Evolutionary conservation across 345 rosid species (phyloP), one percentile per base, ranked within the genome.

Genomic region (Syzygium jambos): DNA sequence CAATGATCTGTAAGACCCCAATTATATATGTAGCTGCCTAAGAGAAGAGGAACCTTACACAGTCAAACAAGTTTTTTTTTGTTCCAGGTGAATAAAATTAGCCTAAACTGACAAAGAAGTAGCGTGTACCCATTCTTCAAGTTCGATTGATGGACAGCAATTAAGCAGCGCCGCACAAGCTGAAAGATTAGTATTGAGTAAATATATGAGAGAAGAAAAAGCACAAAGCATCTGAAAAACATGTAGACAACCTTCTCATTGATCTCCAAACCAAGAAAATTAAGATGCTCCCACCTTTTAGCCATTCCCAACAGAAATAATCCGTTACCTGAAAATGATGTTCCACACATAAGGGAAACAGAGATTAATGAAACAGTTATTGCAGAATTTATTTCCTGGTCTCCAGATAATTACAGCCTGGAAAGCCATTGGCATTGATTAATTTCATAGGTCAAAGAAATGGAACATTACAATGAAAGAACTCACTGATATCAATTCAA

Each of bases 201-300:
- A 53, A 88, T 56, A 83, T 82, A 80, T 63, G 78, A 84, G 85
- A 87, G 73, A 85, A 86, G 55, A 52, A n/a, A 15, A 84, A 84
- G 53, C 65, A 84, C 78, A 85, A 57, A 77, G 34, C 52, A 54
- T 29, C 63, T 51, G 43, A 78, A 43, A 78, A 29, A 84, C 85
- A 88, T 86, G 61, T 55, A 83, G 11, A 73, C 85, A 51, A 94
- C 97, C 96, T 93, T 95, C 87, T 88, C 91, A 85, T 95, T 94
- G 21, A 91, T 92, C 92, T 95, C 96, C 51, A 94, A 54, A 86
- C 96, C 97, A 82, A 95, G 97, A 91, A 93, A 94, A 89, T 95
- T 95, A 34, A 93, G 88, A 89, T 91, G 94, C 78, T 88, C 90
- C 87, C 93, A 90, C 78, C 87, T 93, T 85, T 88, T 86, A 90